Base-by-base conservation (phyloP, 176 grass and related monocot genomes). In the Tillandsia fasciculata region DNA sequence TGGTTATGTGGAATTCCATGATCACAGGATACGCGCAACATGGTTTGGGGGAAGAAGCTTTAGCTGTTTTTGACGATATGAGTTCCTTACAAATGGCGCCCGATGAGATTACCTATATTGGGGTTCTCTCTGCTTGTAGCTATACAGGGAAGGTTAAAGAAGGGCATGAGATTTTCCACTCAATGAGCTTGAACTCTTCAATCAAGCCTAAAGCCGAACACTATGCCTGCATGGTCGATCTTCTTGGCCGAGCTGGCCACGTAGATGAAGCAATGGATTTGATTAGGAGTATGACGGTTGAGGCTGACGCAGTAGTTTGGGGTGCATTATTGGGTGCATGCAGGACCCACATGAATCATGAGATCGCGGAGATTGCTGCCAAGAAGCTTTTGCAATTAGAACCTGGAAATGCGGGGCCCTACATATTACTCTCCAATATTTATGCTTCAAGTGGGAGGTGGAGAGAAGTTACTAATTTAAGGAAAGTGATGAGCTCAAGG, bases 1-100 rank as follows among this genome's bases (percentile, higher is more conserved):
- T 83, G 26, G 85, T 87, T 11, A 91, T 91, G 89, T 87, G 89
- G 89, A 91, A 91, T 13, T 87, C 79, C 2, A 87, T 91, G 89
- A 91, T 91, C 66, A 91, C 85, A 80, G 89, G 84, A 42, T 87
- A 85, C 82, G 85, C 89, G 14, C 89, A 91, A 48, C 89, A 87
- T 47, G 89, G 89, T 8, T 50, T 91, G 27, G 89, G 88, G 70
- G 76, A 91, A 70, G 73, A 91, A 83, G 89, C 89, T 77, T 83
- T 91, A 8, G 2, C 2, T 52, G 49, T 91, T 65, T 91, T 87
- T 65, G 33, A 82, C 82, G 79, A 85, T 64, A 87, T 83, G 89
- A 79, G 50, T 26, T 67, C 28, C 50, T 57, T 49, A 1, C 79
- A 85, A 12, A 85, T 91, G 82, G 42, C 64, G 27, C 79, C 85